Evolutionary conservation across 164 flowering plant species (phyloP).

Genomic region (Vitis vinifera): ASM3070453v1 NC_081811.1:2735501-2736000

Average conservation of each 20-base stretch:
- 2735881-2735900: not conserved
- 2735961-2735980: conserved; percentile 4
- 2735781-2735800: conserved; percentile 18
- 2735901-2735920: not conserved
- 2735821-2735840: conserved; percentile 1
- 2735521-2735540: not conserved
- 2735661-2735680: conserved; percentile 15
- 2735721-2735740: conserved; percentile 22
- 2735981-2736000: not conserved
- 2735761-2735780: conserved; percentile 22
- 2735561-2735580: conserved; percentile 5
- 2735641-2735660: conserved; percentile 23
- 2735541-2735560: conserved; percentile 2
- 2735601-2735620: conserved; percentile 15
- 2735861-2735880: not conserved
- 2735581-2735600: not conserved
- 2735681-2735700: conserved; percentile 18
- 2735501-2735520: not conserved
- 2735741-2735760: conserved; percentile 30
- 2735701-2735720: conserved; percentile 18
- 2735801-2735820: conserved; percentile 4
- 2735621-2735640: conserved; percentile 6
- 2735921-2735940: not conserved
- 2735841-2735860: conserved; percentile 5
- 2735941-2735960: not conserved